Base-by-base conservation (phyloP, 768 basidiomycete species). In the Russula olivacea region DNA sequence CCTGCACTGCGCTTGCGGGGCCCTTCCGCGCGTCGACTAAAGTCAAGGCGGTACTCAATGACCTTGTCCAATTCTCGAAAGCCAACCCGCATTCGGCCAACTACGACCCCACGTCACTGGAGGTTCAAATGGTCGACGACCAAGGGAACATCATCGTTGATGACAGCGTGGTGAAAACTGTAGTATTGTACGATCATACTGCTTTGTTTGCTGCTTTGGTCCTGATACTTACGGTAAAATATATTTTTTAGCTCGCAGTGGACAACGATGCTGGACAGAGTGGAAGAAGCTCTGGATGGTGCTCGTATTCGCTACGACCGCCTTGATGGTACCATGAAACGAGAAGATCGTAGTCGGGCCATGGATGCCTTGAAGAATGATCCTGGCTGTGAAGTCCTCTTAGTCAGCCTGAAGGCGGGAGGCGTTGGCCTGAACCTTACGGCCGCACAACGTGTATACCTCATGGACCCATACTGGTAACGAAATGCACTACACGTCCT, bases 381-480 rank as follows among this genome's bases (percentile, higher is more conserved):
- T 70, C 93, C 93, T 15, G 79, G 78, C 28, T 92, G 91, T 71
- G 97, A 99, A 77, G 92, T 99, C 17, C 79, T 99, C 47, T 81
- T 99, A 36, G 95, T 99, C 70, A 97, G 94, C 72, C 79, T 98
- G 68, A 91, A 96, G 71, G 97, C 97, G 8, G 97, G 97, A 58
- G 97, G 97, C 58, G 97, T 99, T 6, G 97, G 96, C 17, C 77
- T 99, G 60, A 99, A 98, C 73, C 81, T 98, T 50, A 98, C 96
- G 1, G 88, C 93, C 19, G 97, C 96, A 52, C 91, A 88, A 71
- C 90, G 87, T 58, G 94, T 91, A 19, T 98, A 97, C 74, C 77
- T 99, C 48, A 94, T 98, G 86, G 94, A 98, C 76, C 94, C 94
- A 47, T 98, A 97, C 74, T 98, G 94, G 93, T 88, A 71, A 67